Conservation (phyloP, 441 rosid genomes). For the Adansonia rubrostipa region DNA sequence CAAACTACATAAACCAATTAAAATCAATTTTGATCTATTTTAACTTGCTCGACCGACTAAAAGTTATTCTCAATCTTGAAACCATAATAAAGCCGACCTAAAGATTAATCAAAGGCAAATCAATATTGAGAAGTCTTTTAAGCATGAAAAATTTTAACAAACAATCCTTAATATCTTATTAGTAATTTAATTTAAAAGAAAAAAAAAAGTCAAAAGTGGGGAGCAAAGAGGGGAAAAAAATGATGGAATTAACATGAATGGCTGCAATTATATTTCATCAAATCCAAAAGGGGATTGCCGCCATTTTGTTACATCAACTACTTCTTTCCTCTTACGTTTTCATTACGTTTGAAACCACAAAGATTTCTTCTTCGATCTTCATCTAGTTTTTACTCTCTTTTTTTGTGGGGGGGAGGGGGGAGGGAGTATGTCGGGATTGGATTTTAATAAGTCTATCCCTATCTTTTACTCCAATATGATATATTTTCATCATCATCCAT, state of each 20-base stretch:
- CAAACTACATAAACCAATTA: too few species aligned
- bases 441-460: neutral
- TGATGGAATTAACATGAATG: neutral
- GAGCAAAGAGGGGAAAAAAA: neutral
- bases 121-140: too few species aligned
- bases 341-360: conserved; percentile 18
- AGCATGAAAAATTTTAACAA: too few species aligned
- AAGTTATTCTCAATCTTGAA: too few species aligned
- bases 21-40: too few species aligned
- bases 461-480: neutral
- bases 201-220: neutral
- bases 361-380: neutral
- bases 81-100: too few species aligned
- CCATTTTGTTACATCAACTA: neutral
- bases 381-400: neutral
- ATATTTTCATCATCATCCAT: neutral
- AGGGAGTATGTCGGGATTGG: neutral
- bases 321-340: conserved; percentile 1
- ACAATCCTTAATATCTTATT: neutral
- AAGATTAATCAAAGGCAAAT: too few species aligned
- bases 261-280: neutral
- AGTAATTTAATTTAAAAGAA: too few species aligned
- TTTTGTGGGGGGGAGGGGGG: too few species aligned
- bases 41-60: too few species aligned
- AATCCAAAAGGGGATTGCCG: conserved; percentile 18